A percentile compares a stretch with the other conserved stretches of the same genome.
Conservation (phyloP, 306 rosid species). For the Astragalus membranaceus region DNA sequence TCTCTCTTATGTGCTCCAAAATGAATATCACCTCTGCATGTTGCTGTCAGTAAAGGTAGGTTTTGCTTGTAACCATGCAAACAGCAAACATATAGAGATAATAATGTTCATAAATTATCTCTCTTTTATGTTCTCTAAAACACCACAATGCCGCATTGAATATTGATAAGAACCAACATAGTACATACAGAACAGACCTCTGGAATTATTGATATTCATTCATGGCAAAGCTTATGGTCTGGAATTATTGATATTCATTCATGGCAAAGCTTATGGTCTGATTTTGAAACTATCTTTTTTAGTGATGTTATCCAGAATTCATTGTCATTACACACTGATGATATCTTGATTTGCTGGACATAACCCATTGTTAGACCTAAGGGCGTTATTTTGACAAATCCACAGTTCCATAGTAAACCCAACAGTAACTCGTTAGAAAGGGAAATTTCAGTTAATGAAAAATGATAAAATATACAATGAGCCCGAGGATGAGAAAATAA, state of each 20-base stretch:
- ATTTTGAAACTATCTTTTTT: neutral
- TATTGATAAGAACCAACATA: slow-evolving; percentile 3
- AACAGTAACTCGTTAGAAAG: neutral
- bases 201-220: neutral
- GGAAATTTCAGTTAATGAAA: neutral
- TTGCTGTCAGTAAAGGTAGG: neutral
- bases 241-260: neutral
- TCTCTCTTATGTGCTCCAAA: neutral
- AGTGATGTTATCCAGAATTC: neutral
- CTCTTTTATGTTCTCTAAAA: neutral
- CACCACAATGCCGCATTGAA: neutral
- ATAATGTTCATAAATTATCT: neutral
- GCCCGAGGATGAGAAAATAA: neutral
- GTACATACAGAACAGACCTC: neutral
- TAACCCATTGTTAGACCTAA: neutral
- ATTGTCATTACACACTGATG: neutral
- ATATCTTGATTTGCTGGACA: neutral
- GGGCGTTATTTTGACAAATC: neutral
- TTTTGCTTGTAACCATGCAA: slow-evolving; percentile 7
- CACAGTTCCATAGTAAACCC: neutral
- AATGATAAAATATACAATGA: neutral
- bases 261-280: neutral
- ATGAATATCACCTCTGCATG: neutral
- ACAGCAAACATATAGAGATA: slow-evolving; percentile 10
- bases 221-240: no score